phyloP scores from a whole-genome alignment of 73 alveolate genomes.

The Paramecium pentaurelia region DNA sequence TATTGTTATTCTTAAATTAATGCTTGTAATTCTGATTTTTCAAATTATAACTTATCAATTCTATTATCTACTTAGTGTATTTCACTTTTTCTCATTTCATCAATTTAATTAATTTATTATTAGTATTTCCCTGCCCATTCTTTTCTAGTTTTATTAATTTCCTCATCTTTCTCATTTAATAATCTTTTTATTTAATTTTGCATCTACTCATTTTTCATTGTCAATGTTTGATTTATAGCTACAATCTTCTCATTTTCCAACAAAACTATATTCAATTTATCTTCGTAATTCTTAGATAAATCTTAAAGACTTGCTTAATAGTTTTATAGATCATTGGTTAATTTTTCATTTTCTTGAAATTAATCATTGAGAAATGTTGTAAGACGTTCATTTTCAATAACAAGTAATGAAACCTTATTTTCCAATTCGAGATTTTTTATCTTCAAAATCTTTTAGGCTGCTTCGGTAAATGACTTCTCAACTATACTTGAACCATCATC shows the following conservation, averaged over 20 bases:
- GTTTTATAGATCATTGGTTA: not conserved
- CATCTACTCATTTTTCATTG: not conserved
- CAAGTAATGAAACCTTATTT: slow-evolving; percentile 13
- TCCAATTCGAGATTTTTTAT: slow-evolving; percentile 30
- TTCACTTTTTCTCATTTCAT: not conserved
- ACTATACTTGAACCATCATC: slow-evolving; percentile 31
- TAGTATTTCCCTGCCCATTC: not conserved
- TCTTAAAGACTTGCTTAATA: not conserved
- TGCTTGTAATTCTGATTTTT: not conserved
- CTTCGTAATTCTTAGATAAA: slow-evolving; percentile 2
- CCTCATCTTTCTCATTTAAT: not conserved
- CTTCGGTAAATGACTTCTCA: slow-evolving; percentile 36
- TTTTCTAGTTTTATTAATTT: not conserved
- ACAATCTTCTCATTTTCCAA: slow-evolving; percentile 23
- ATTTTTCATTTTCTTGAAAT: slow-evolving; percentile 41
- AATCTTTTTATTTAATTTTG: not conserved
- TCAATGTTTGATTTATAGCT: not conserved
- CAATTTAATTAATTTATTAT: not conserved
- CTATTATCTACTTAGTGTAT: not conserved
- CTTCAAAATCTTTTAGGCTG: slow-evolving; percentile 42
- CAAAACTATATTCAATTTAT: slow-evolving; percentile 25
- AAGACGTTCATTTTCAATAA: slow-evolving; percentile 34
- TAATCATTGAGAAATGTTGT: slow-evolving; percentile 36
- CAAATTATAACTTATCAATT: not conserved
- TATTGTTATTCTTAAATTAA: not conserved